A percentile compares a stretch with the other conserved stretches of the same genome.
These are phyloP conservation scores for Ophiostoma quercus DNA, from an alignment of 2,329 filamentous ascomycete genomes.

Conservation along the genomic window DNA sequence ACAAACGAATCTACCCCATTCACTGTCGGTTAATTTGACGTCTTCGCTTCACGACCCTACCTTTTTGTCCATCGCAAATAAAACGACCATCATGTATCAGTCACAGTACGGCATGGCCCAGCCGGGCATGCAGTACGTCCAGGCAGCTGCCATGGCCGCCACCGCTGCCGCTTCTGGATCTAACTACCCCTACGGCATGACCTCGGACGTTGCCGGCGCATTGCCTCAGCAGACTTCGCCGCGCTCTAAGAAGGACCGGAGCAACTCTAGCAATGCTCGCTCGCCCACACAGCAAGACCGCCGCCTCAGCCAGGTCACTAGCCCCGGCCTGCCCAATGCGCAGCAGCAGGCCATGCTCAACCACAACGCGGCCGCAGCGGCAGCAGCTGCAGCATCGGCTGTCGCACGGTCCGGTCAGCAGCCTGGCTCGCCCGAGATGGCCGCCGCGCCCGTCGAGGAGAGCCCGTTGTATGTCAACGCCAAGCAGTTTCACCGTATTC, in stretches of 20 bases:
- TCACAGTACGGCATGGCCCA: conserved; percentile 69
- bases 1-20: not conserved
- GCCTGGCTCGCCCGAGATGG: conserved; percentile 74
- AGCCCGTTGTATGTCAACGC: conserved; percentile 96
- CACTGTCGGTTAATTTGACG: not conserved
- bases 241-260: conserved; percentile 66
- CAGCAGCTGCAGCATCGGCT: conserved; percentile 53
- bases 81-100: conserved; percentile 69
- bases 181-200: conserved; percentile 60
- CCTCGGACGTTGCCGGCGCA: conserved; percentile 54
- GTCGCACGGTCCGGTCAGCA: conserved; percentile 56
- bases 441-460: conserved; percentile 70
- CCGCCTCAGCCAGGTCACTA: conserved; percentile 71
- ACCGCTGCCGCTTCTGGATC: conserved; percentile 88
- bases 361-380: conserved; percentile 57
- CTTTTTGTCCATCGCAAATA: conserved; percentile 47
- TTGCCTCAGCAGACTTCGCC: conserved; percentile 68
- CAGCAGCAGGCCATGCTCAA: conserved; percentile 64
- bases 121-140: conserved; percentile 77
- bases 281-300: conserved; percentile 58
- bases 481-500: conserved; percentile 95
- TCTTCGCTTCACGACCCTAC: not conserved
- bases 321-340: conserved; percentile 66
- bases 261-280: conserved; percentile 69
- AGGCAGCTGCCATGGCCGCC: conserved; percentile 86